Evolutionary conservation across 305 asterid genomes (phyloP).

Genomic region (Caryopteris hybrid): DNA sequence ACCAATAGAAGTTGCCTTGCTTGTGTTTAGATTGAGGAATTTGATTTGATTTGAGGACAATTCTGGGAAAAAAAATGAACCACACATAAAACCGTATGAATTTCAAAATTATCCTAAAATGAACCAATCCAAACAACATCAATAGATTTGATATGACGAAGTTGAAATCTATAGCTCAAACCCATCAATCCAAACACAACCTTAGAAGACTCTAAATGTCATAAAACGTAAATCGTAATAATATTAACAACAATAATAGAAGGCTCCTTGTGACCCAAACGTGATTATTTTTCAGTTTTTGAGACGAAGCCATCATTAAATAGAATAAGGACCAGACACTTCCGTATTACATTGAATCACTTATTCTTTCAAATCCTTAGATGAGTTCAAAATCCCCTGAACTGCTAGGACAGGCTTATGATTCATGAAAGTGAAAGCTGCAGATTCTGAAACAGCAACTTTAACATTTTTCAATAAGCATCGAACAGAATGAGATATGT

Average conservation of each 20-base stretch:
- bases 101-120: background rate
- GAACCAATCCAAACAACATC: background rate
- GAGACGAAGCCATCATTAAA: background rate
- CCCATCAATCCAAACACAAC: background rate
- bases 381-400: no score
- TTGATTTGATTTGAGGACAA: no score
- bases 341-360: background rate
- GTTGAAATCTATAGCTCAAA: background rate
- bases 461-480: background rate
- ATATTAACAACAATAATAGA: background rate
- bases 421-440: background rate
- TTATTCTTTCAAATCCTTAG: background rate
- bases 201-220: background rate
- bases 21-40: no score
- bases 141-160: background rate
- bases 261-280: background rate
- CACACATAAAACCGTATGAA: no score
- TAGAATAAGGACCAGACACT: background rate
- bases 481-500: conserved; percentile 1
- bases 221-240: background rate
- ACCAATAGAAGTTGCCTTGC: no score
- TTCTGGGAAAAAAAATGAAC: no score
- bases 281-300: background rate
- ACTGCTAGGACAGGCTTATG: no score
- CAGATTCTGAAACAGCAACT: background rate